Evolutionary conservation across 768 basidiomycete species (phyloP).

Genomic region (Mrakia gelida): DNA sequence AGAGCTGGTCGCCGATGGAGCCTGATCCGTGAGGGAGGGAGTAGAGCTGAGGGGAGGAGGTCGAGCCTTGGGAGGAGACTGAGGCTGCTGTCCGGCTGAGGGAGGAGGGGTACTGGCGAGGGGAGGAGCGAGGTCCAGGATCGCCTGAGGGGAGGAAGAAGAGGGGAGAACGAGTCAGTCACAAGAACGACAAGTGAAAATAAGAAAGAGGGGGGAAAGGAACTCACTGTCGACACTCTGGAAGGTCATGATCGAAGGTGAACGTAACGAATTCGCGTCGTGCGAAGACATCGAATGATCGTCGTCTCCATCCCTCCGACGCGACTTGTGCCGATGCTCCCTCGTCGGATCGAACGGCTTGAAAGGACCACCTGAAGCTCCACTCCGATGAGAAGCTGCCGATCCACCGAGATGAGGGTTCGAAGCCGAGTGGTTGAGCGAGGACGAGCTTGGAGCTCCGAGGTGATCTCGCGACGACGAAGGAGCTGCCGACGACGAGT

Average conservation of each 20-base stretch:
- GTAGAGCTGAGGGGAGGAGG: conserved; percentile 37
- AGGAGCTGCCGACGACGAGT: background rate
- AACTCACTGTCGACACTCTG: conserved; percentile 37
- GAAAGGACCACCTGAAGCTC: background rate
- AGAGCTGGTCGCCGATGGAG: conserved; percentile 44
- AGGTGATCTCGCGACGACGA: background rate
- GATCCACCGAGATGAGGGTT: conserved; percentile 17
- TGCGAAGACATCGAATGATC: conserved; percentile 45
- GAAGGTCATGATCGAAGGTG: conserved; percentile 40
- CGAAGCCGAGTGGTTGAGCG: conserved; percentile 19
- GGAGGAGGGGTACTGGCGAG: conserved; percentile 35
- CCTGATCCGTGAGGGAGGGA: conserved; percentile 37
- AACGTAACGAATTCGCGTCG: conserved; percentile 37
- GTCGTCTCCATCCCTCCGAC: conserved; percentile 43
- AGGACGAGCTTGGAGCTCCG: background rate
- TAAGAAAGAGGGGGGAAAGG: conserved; percentile 34
- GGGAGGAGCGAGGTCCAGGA: conserved; percentile 41
- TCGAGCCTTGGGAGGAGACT: conserved; percentile 36
- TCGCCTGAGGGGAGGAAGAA: conserved; percentile 27
- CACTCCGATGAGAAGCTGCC: background rate
- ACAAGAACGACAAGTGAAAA: background rate
- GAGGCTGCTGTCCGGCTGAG: conserved; percentile 32
- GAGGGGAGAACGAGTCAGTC: conserved; percentile 12
- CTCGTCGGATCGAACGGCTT: conserved; percentile 1
- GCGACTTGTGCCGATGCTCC: conserved; percentile 42